Percentiles rank a stretch among this genome's conserved stretches.
Evolutionary conservation across 1,284 basidiomycete genomes (phyloP).

Genomic region (Amylostereum areolatum): DNA sequence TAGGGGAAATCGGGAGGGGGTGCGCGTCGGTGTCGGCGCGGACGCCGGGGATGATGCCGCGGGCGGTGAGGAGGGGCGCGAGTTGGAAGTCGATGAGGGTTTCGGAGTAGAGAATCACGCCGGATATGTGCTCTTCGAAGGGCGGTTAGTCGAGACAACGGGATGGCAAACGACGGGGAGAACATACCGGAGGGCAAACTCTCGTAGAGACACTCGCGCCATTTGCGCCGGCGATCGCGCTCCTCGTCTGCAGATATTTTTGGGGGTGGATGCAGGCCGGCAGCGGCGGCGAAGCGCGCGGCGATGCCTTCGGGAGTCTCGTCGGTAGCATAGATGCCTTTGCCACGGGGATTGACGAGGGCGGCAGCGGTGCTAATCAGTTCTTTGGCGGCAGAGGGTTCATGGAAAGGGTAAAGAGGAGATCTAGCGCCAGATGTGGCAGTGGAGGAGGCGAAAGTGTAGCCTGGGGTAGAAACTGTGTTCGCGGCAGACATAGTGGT

Average conservation of each 20-base stretch:
- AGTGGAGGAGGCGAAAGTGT: conserved; percentile 16
- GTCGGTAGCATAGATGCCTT: conserved; percentile 50
- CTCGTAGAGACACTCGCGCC: conserved; percentile 39
- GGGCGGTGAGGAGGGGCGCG: conserved; percentile 31
- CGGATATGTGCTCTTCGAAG: conserved; percentile 39
- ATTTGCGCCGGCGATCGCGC: conserved; percentile 32
- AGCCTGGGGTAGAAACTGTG: conserved; percentile 17
- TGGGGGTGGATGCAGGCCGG: conserved; percentile 20
- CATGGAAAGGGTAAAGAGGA: conserved; percentile 34
- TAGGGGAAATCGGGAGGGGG: conserved; percentile 36
- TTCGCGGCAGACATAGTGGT: conserved; percentile 15
- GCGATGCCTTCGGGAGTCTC: conserved; percentile 41
- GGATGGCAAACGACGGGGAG: conserved; percentile 3
- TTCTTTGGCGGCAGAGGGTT: conserved; percentile 32
- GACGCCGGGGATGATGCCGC: conserved; percentile 44
- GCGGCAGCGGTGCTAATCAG: conserved; percentile 36
- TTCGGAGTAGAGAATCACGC: conserved; percentile 44
- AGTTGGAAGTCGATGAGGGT: conserved; percentile 43
- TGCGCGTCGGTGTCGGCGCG: conserved; percentile 45
- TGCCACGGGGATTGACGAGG: conserved; percentile 40
- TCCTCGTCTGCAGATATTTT: conserved; percentile 29
- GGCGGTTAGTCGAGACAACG: neutral
- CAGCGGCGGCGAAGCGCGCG: conserved; percentile 32
- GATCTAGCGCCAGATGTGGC: conserved; percentile 17
- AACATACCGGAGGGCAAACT: conserved; percentile 32